Base-by-base conservation (phyloP, 2,329 filamentous ascomycete species). In the Lasiodiplodia citricola region DNA sequence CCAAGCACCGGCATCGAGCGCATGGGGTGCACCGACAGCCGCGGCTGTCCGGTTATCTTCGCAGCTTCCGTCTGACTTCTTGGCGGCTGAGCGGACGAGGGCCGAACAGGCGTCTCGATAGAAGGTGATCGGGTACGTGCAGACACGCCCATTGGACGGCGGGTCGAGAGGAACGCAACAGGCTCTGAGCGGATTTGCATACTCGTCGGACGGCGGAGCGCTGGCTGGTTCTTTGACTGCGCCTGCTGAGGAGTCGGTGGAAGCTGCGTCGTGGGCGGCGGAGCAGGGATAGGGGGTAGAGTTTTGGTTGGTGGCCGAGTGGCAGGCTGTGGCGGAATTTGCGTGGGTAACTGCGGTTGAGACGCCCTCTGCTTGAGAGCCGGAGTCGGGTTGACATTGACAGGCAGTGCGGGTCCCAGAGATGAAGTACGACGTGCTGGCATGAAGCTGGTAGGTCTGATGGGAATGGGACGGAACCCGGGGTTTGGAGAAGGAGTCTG, bases 181-280 rank as follows among this genome's bases (percentile, higher is more conserved):
- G 74, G 78, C 54, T 80, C 75, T 11, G 81, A 75, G 35, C 80
- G 78, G 54, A 84, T 78, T 70, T 84, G 82, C 41, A 85, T 77
- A 37, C 81, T 83, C 18, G 76, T 76, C 14, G 82, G 82, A 21
- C 82, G 79, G 54, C 79, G 78, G 21, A 83, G 75, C 7, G 72
- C 69, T 57, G 77, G 75, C 28, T 60, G 23, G 25, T 51, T 57
- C 47, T 64, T 64, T 28, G 44, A 21, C 50, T 68, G 57, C 16
- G 66, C 7, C 11, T 62, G 56, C 16, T 55, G 56, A 51, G 62
- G 23, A n/a, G 64, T 54, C 5, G 60, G 47, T 21, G 67, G 69
- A 44, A 72, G 71, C 10, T 72, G 57, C 21, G 71, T 44, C 37
- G 67, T 58, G 18, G 58, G 58, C 10, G 58, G 58, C 18, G n/a